Base-by-base conservation (phyloP, 495 filamentous ascomycete species). In the Talaromyces liani region DNA sequence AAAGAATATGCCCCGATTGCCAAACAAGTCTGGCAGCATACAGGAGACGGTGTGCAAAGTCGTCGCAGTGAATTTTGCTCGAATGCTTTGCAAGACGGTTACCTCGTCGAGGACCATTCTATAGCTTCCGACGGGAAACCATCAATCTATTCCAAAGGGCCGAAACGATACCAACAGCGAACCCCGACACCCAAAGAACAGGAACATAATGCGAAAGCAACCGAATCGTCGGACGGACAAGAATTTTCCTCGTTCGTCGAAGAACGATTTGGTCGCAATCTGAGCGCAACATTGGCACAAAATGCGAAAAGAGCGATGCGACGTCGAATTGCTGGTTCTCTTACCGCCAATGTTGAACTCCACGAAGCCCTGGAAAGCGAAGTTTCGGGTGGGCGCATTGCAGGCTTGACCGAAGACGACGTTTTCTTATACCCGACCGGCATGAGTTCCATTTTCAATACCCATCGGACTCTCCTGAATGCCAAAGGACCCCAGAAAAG, bases 21-120 rank as follows among this genome's bases (percentile, higher is more conserved):
- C 6, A 98, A 97, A 70, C 82, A 88, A 66, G 96, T 93, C 69
- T 98, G 94, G 94, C 94, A 97, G 66, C 94, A 98, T 72, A 86
- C 91, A 6, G 94, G 94, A n/a, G 92, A 96, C 66, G 94, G 94
- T 6, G 81, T 98, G 25, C 97, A 92, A 2, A 96, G 92, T 73
- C 88, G 94, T 49, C 85, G 92, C 18, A 92, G 91, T 14, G 94
- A 97, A 70, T 96, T 93, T 71, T 97, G 91, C 71, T 85, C 90
- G 57, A 74, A 77, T 39, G 82, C 91, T 12, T 84, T 96, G 67
- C 81, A 85, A 22, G 87, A 93, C 63, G 87, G 88, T 1, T 75
- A 86, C 27, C 77, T 98, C 27, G 79, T 88, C 4, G 82, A 85
- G 25, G 76, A 82, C 29, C 76, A 64, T 36, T 49, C 74, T 25